A percentile compares a stretch with the other conserved stretches of the same genome.
Evolutionary conservation across 768 basidiomycete genomes (phyloP).

Genomic region (Collybiopsis luxurians): DNA sequence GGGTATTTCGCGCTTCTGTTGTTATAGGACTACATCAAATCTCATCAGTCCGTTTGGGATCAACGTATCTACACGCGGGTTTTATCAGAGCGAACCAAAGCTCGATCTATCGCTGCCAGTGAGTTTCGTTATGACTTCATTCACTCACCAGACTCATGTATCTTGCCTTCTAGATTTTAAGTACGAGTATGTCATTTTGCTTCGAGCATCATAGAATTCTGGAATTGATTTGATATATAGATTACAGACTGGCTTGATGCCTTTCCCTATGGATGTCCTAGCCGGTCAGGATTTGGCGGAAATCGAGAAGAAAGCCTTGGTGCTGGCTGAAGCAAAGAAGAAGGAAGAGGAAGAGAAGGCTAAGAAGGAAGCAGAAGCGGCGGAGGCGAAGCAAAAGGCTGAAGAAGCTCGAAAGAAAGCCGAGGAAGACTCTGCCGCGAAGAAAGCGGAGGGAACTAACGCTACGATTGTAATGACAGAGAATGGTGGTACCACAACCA

Average conservation of each 20-base stretch:
- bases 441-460: not conserved
- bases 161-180: conserved; percentile 15
- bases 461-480: not conserved
- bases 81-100: conserved; percentile 16
- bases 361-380: not conserved
- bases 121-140: not conserved
- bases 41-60: conserved; percentile 24
- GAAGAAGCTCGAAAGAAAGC: not conserved
- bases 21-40: conserved; percentile 25
- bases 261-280: conserved; percentile 12
- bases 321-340: not conserved
- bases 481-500: not conserved
- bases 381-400: conserved; percentile 8
- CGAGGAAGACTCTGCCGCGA: not conserved
- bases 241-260: conserved; percentile 1
- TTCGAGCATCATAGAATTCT: no score
- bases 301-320: conserved; percentile 14
- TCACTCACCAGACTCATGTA: no score
- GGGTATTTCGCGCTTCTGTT: no score
- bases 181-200: conserved; percentile 11
- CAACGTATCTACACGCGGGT: conserved; percentile 22
- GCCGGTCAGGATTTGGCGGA: conserved; percentile 14
- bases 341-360: conserved; percentile 7
- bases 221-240: no score
- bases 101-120: conserved; percentile 19